Conservation (phyloP, 2,329 filamentous ascomycete genomes). For the Aspergillus cejpii region DNA sequence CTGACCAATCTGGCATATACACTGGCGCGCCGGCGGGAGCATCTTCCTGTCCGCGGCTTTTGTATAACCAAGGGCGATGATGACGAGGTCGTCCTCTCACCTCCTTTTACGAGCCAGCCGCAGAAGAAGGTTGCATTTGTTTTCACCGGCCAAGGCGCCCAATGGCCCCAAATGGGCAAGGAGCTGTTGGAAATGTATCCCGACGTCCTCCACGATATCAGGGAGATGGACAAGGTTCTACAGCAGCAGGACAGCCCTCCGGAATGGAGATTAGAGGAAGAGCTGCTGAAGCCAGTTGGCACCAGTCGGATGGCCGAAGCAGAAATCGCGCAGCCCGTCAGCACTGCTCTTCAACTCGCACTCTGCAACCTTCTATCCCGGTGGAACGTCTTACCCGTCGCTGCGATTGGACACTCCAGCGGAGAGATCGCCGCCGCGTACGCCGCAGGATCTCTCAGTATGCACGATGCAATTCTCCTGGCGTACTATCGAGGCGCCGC, state of each 20-base stretch:
- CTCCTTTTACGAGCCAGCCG: constrained; percentile 2
- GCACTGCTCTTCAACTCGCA: constrained; percentile 31
- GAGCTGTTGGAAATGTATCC: constrained; percentile 19
- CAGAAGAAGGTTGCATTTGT: constrained; percentile 16
- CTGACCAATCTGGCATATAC: constrained; percentile 14
- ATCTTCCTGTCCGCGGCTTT: constrained; percentile 13
- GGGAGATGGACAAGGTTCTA: constrained; percentile 13
- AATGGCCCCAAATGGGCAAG: constrained; percentile 31
- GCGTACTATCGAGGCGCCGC: constrained; percentile 20
- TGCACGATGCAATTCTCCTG: constrained; percentile 14
- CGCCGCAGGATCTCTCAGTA: constrained; percentile 20
- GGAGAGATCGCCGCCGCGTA: constrained; percentile 37
- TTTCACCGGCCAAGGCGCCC: constrained; percentile 36
- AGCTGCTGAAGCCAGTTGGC: constrained; percentile 3
- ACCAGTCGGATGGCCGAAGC: constrained; percentile 17
- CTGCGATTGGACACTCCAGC: constrained; percentile 31
- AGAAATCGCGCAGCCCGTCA: constrained; percentile 27
- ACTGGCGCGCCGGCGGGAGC: constrained; percentile 11
- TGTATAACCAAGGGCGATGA: constrained; percentile 2
- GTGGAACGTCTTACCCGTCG: constrained; percentile 19
- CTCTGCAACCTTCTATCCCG: constrained; percentile 24
- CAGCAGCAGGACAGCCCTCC: constrained; percentile 3
- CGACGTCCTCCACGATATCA: constrained; percentile 16
- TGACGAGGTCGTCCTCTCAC: background rate
- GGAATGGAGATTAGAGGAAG: constrained; percentile 9